Percentiles rank a stretch among this genome's conserved stretches.
These are phyloP conservation scores for Aspergillus felis DNA, from an alignment of 2,329 filamentous ascomycete species.

Conservation along the genomic window DNA sequence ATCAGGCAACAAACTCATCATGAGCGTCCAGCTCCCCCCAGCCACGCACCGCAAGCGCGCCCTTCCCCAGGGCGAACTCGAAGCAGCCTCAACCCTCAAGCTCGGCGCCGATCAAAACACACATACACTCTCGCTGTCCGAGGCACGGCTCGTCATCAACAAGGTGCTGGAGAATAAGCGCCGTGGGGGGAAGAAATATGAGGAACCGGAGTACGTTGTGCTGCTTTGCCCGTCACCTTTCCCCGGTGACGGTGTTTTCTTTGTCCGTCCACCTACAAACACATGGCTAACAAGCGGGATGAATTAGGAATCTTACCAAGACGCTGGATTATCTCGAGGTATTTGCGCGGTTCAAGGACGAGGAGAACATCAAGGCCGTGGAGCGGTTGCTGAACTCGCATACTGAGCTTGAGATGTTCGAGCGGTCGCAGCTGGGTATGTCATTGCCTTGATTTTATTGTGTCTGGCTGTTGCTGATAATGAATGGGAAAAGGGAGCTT, in stretches of 20 bases:
- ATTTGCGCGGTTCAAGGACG: conserved; percentile 93
- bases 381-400: conserved; percentile 78
- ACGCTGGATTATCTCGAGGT: conserved; percentile 90
- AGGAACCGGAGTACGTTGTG: conserved; percentile 71
- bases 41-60: conserved; percentile 40
- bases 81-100: conserved; percentile 74
- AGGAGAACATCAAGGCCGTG: conserved; percentile 91
- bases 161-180: conserved; percentile 78
- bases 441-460: conserved; percentile 11
- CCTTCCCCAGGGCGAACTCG: conserved; percentile 63
- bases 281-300: neutral
- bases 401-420: conserved; percentile 78
- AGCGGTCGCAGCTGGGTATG: conserved; percentile 84
- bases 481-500: conserved; percentile 63
- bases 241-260: neutral
- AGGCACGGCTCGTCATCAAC: conserved; percentile 87
- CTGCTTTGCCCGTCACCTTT: conserved; percentile 1
- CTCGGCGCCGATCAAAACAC: conserved; percentile 93
- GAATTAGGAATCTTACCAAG: conserved; percentile 65
- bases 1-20: conserved; percentile 10
- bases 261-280: neutral
- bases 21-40: conserved; percentile 35
- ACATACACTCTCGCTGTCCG: conserved; percentile 85
- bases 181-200: conserved; percentile 74
- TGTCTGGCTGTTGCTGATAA: neutral